Evolutionary conservation across 371 early-diverging fungal genomes (phyloP).

Genomic region (Apophysomyces variabilis): DNA sequence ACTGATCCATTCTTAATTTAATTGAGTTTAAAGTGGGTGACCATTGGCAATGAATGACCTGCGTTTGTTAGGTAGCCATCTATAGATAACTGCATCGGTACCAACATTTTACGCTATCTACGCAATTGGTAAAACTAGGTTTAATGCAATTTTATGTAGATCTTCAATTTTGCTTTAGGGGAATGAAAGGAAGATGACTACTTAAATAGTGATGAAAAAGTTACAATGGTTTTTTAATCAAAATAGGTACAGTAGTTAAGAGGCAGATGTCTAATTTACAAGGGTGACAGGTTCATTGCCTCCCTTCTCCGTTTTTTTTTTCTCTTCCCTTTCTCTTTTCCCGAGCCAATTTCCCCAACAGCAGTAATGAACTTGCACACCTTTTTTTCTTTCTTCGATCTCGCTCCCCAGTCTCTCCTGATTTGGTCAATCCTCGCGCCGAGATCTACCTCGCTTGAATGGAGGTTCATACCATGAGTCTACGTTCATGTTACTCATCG

Average conservation of each 20-base stretch:
- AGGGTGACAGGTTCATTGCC: conserved; percentile 5
- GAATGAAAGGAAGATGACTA: conserved; percentile 9
- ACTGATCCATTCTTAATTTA: too few species aligned
- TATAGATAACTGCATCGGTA: too few species aligned
- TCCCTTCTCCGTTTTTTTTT: neutral
- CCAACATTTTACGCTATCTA: too few species aligned
- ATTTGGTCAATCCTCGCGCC: conserved; percentile 35
- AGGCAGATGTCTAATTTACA: conserved; percentile 2
- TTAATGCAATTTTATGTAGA: too few species aligned
- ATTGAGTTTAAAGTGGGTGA: too few species aligned
- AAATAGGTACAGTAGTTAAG: conserved; percentile 5
- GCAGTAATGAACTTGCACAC: too few species aligned
- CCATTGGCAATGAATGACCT: too few species aligned
- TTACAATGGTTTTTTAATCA: conserved; percentile 2
- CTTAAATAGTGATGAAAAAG: conserved; percentile 10
- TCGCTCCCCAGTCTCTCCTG: neutral
- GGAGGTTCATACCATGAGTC: conserved; percentile 42
- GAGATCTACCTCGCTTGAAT: conserved; percentile 40
- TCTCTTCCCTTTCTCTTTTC: too few species aligned
- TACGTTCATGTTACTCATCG: conserved; percentile 27
- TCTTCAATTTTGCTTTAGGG: too few species aligned
- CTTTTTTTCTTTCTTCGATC: neutral
- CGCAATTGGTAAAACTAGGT: too few species aligned
- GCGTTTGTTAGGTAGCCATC: too few species aligned
- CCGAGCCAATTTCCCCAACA: too few species aligned